Base-by-base conservation (phyloP, 495 filamentous ascomycete genomes). In the Aspergillus steynii region DNA sequence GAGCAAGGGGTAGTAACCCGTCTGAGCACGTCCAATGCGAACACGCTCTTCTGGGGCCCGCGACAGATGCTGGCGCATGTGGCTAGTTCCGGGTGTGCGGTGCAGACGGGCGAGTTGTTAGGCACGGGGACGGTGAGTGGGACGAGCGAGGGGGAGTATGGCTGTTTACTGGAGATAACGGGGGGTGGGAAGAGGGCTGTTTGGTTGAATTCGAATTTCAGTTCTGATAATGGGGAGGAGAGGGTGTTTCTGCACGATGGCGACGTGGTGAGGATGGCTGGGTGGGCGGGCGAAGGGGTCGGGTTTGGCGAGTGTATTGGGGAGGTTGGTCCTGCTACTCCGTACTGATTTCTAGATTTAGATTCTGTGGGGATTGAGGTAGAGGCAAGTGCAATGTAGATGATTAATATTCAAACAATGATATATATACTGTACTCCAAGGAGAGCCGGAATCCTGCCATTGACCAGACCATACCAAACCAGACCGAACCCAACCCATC, bases 41-140 rank as follows among this genome's bases (percentile, higher is more conserved):
- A 74, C 52, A 79, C 93, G 66, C 82, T 96, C 28, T 81, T 94
- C 53, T 96, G 86, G 84, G 92, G 88, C 8, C 93, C 91, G 65
- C 83, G 88, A 7, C 92, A 96, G 74, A 93, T 96, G 90, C 77
- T 91, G 31, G 87, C 92, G 0, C 92, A 96, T 71, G 89, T 96
- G 62, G 84, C 89, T 4, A 80, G 91, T 32, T 86, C 82, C 10
- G 92, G 92, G 10, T 94, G 91, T 66, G 82, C 85, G 7, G 71
- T 96, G 71, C 83, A 84, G 29, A 81, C 87, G 0, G 92, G 92
- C 5, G 92, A 96, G 65, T 75, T 96, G 27, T 65, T 96, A 25
- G 92, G 90, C 4, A 92, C 88, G 0, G 92, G 92, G 0, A 96
- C 92, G 3, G 92, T 96, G 56, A 90, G 86, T 63, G 91, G 91